Evolutionary conservation across 2,329 filamentous ascomycete species (phyloP), one percentile per base, ranked within the genome.

Genomic region (Plectosphaerella sp.): DNA sequence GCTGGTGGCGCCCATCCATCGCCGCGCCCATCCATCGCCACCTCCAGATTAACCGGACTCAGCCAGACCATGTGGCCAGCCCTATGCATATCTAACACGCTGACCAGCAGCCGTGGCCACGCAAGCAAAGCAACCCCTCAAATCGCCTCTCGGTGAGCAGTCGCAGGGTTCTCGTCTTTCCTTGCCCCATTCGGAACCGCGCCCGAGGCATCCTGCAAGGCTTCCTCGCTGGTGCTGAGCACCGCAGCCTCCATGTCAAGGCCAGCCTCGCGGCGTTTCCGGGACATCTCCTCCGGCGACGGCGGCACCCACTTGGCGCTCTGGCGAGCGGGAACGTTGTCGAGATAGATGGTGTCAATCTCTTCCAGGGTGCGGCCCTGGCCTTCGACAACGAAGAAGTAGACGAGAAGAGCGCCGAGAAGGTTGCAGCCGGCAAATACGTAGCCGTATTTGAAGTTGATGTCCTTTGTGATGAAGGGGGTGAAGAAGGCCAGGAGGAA

Each of bases 401-500:
- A 92, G 28, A 91, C 86, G 12, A 91, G 67, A 0, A 83, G 57
- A 0, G 82, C 80, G 0, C 80, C 87, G 0, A 80, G 72, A 16
- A 89, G 71, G 59, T 88, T 87, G 63, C 86, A 90, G 0, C 76
- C 85, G 0, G 87, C 88, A 66, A 91, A 91, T 28, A 92, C 83
- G 57, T 90, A 89, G 2, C 88, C 88, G 61, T 89, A 89, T 1
- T 77, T 77, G 67, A 87, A 91, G 58, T 87, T 80, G 51, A 91
- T 91, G 4, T 80, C 79, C 0, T 75, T 72, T 0, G 84, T 88
- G 63, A 92, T 91, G 68, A 91, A 91, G 0, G 88, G 86, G 0
- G 89, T 91, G 73, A 91, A 90, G 73, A 92, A 92, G 0, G 82
- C 82, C 54, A 85, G 78, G 57, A 89, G 75, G 69, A 91, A 91